Evolutionary conservation across 2,329 filamentous ascomycete species (phyloP).

Genomic region (Magnaporthiopsis poae): DNA sequence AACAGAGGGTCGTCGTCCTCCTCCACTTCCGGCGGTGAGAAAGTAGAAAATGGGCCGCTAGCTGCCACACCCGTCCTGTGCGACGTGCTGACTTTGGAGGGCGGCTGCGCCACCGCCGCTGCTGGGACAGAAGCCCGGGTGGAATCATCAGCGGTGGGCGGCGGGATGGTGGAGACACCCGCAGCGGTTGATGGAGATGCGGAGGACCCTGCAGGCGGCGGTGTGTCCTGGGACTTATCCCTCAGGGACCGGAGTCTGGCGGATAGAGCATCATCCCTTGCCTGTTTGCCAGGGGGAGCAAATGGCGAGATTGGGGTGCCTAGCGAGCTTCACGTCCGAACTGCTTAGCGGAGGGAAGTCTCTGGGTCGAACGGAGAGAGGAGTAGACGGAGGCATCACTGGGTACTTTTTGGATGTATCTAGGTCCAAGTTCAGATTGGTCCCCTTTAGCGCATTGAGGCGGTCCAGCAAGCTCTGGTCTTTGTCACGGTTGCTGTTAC

Average conservation of each 20-base stretch:
- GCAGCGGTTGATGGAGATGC: not conserved
- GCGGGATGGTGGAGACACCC: not conserved
- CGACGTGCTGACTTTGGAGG: not conserved
- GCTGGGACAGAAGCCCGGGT: not conserved
- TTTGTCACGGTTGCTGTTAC: not conserved
- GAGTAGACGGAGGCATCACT: conserved; percentile 13
- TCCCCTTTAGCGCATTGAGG: conserved; percentile 40
- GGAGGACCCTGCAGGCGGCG: not conserved
- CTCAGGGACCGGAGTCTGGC: conserved; percentile 39
- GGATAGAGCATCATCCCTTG: conserved; percentile 41
- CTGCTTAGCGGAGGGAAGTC: not conserved
- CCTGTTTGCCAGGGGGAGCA: conserved; percentile 18
- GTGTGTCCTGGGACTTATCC: conserved; percentile 1
- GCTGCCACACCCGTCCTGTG: not conserved
- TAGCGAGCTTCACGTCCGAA: conserved; percentile 11
- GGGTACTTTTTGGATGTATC: conserved; percentile 28
- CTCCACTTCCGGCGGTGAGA: not conserved
- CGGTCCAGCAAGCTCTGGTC: conserved; percentile 43
- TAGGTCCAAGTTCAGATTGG: conserved; percentile 12
- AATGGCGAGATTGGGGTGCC: conserved; percentile 27
- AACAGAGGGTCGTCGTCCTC: not conserved
- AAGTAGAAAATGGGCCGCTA: not conserved
- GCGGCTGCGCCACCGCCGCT: not conserved
- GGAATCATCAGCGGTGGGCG: not conserved
- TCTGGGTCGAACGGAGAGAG: not conserved